Evolutionary conservation across 768 basidiomycete species (phyloP), one percentile per base, ranked within the genome.

Genomic region (Albatrellus ellisii): DNA sequence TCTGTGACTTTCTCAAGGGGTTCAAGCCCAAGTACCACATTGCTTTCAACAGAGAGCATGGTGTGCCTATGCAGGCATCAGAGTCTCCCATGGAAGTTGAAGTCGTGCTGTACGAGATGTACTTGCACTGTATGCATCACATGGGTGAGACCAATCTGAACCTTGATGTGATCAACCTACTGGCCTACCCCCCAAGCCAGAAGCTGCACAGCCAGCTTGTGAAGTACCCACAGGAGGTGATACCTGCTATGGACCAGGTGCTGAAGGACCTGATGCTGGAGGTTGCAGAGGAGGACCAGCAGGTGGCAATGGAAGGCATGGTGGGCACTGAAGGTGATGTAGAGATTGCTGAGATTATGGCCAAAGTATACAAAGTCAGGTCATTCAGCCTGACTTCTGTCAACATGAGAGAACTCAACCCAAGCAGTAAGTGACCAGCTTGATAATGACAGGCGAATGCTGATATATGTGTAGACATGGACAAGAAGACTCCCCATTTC

Each of bases 191-290:
- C 0, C 76, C 81, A 9, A 76, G 76, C 44, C 79, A 74, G 55
- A 95, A 90, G 59, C 66, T 99, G 12, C 75, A 88, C 55, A 65
- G 65, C 17, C 90, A 95, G 56, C 72, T 99, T 4, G 60, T 78
- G 46, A 91, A 89, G 54, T 98, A 94, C 60, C 95, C 95, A 0
- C 92, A 98, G 59, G 95, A 99, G 67, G 79, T 97, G 36, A 72
- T 99, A 37, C 94, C 95, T 1, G 87, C 87, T 17, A 91, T 97
- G 84, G 95, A 99, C 67, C 88, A 94, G 53, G 81, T 89, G 0
- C 63, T 98, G 51, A 91, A 92, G 61, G 94, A 97, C 55, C 65
- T 85, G 37, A 86, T 97, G 84, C 62, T 95, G 39, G 86, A 89
- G 51, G 56, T 84, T 32, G 88, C 86, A 0, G 87, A 92, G 38